Evolutionary conservation across 2,329 filamentous ascomycete species (phyloP), one percentile per base, ranked within the genome.

Genomic region (Phaeosphaeriaceae sp.): DNA sequence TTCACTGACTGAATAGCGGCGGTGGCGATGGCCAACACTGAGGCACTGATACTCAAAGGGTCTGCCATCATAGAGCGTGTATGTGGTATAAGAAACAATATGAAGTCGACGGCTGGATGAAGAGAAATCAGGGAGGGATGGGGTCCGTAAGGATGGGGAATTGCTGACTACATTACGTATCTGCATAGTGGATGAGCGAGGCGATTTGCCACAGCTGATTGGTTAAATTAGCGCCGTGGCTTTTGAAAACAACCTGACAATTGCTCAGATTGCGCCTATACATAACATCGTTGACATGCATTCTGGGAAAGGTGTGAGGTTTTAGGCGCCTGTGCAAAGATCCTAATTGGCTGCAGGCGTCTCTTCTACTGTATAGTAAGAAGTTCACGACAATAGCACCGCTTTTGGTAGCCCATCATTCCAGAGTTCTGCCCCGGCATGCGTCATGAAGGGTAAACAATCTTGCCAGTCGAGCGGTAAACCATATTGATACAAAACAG

Each of bases 41-140:
- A 56, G 4, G 57, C 50, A 41, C 49, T 56, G n/a, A 45, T 42
- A 52, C 50, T 60, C 17, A 56, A 36, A 48, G 57, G 53, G 19
- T 60, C 53, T 31, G 53, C 53, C 57, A 60, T 59, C 40, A 36
- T 36, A 11, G 13, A 36, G 31, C 31, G 31, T 17, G 31, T 36
- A 36, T 17, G 5, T 36, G 3, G 31, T 36, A 11, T 36, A 36
- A 36, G 31, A 36, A 36, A 13, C 31, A 36, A 36, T 36, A 36
- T 13, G 3, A 36, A 36, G 31, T 36, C 31, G 31, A 36, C 31
- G 6, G 31, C 31, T 36, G 11, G 15, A 17, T 36, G 31, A 36
- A 36, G 5, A 36, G 5, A 11, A 36, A 36, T 31, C 27, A 31
- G 11, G 31, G 11, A 36, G 31, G 5, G 31, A 13, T 36, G n/a